Evolutionary conservation across 2,329 filamentous ascomycete species (phyloP), one percentile per base, ranked within the genome.

Genomic region (Clarireedia hainanense): DNA sequence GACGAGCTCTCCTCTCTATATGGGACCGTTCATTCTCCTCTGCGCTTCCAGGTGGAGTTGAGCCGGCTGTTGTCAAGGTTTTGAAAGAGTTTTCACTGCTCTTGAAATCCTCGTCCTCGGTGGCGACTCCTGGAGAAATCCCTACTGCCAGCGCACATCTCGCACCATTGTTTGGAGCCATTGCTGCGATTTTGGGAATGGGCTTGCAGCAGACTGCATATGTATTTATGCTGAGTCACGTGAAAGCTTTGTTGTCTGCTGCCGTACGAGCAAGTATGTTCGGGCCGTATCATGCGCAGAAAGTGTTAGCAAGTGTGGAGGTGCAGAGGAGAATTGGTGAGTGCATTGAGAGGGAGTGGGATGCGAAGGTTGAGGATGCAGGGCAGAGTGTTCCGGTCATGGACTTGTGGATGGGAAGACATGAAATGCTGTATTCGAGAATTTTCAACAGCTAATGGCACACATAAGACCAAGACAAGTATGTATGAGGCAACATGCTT

Each of bases 341-440:
- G 2, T 76, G 83, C 56, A 76, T 91, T 7, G 74, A 77, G 50
- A 72, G 79, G 56, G 83, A 85, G 64, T 85, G 80, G 80, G 63
- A 75, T 14, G 80, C 75, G 56, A 69, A 64, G 1, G 74, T 85
- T 0, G 83, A 87, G 56, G 79, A 85, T 60, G 88, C 88, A 3
- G 87, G 85, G 5, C 87, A 92, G 74, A 83, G 76, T 55, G 84
- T 90, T 59, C 89, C 89, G 1, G 79, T 84, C 1, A 84, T 92
- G 80, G 89, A 94, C 73, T 69, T 94, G 34, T 94, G 89, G 88
- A 78, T 91, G 66, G 89, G 89, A 3, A 78, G 89, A 67, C 89
- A 94, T 70, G 89, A 94, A 76, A 74, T 89, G 68, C 70, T 94
- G 61, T 94, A 94, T 70, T 91, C 88, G 57, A 81, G 89, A 64